phyloP scores from a whole-genome alignment of 1,284 basidiomycete species.

The Marasmius fiardii region DNA sequence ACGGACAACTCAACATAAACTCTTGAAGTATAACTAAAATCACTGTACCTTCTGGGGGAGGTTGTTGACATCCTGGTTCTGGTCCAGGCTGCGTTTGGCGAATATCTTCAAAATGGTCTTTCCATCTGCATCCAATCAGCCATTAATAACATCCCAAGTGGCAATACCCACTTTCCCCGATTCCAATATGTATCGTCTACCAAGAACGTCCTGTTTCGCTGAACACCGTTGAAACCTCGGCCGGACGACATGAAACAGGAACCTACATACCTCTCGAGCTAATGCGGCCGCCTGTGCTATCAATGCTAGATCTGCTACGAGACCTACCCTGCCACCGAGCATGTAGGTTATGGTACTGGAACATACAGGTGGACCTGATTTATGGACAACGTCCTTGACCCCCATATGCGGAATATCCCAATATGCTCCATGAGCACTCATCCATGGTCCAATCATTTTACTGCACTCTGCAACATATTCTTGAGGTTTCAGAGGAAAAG shows the following conservation, averaged over 20 bases:
- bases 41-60: conserved; percentile 54
- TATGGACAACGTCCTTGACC: conserved; percentile 47
- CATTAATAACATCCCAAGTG: conserved; percentile 8
- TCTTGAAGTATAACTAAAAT: neutral
- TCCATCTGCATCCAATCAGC: conserved; percentile 43
- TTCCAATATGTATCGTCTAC: conserved; percentile 63
- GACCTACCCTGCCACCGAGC: conserved; percentile 61
- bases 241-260: neutral
- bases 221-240: conserved; percentile 6
- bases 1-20: conserved; percentile 1
- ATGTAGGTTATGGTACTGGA: conserved; percentile 64
- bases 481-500: conserved; percentile 51
- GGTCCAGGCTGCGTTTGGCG: conserved; percentile 57
- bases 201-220: conserved; percentile 52
- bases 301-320: conserved; percentile 59
- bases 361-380: conserved; percentile 42
- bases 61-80: conserved; percentile 57
- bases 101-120: conserved; percentile 60
- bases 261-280: conserved; percentile 51
- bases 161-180: conserved; percentile 51
- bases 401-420: conserved; percentile 43
- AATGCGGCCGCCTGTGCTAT: conserved; percentile 64
- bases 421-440: conserved; percentile 50
- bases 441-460: conserved; percentile 38
- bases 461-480: conserved; percentile 57